Base-by-base conservation (phyloP, 805 yeast species). In the Hermanozyma aechmeae region DNA sequence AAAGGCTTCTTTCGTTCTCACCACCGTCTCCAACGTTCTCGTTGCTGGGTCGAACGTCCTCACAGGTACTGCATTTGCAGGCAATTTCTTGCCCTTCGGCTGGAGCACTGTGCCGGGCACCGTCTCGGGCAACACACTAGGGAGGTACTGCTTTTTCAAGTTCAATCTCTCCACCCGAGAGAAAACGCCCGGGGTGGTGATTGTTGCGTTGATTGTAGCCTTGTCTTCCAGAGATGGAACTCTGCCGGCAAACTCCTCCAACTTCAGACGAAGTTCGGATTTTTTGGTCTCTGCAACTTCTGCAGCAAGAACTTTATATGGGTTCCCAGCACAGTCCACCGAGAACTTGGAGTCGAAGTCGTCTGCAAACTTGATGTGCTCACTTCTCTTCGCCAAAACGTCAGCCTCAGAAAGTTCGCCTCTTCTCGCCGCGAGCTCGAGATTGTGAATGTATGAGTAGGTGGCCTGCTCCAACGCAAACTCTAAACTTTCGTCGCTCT, bases 391-490 rank as follows among this genome's bases (percentile, higher is more conserved):
- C 5, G 33, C 29, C 8, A 38, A 40, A 10, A 35, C 43, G 17
- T 56, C 59, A 6, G 40, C 51, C 19, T 42, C 39, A 3, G 51
- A 26, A 4, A 67, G 38, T 32, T 65, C 68, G 2, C 54, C 58
- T 30, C 56, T 54, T 26, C 49, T 57, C n/a, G 52, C 36, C 8
- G 51, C 39, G 35, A 76, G 52, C 27, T 63, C 61, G 17, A 61
- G 39, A 25, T 67, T 68, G 40, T 66, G 66, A 10, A 65, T 40
- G 30, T 64, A 50, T 42, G 72, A 68, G 43, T 56, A 65, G 13
- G 79, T 74, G 1, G 83, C 65, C 35, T 76, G 73, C 25, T 57
- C 60, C 40, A 66, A 66, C 3, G 94, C 78, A 33, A 76, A 85
- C 13, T 52, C 56, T 13, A 64, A 33, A 0, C 65, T 25, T 38